Evolutionary conservation across 345 rosid species (phyloP).

Genomic region (Zanthoxylum bungeanum): DNA sequence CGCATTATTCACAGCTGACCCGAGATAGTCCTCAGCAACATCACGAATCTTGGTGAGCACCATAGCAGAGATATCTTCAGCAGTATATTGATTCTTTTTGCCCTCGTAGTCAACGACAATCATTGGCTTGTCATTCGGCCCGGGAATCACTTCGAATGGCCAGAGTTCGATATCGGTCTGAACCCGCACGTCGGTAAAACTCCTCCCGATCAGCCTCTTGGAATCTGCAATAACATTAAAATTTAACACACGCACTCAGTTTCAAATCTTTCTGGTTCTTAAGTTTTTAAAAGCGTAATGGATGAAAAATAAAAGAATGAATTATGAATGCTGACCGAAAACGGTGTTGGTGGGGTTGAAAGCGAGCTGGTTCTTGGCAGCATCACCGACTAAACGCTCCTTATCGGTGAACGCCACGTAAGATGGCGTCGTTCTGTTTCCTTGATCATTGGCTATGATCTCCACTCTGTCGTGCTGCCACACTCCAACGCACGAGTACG

Average conservation of each 20-base stretch:
- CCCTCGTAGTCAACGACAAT: conserved; percentile 48
- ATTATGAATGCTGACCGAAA: too few relatives aligned
- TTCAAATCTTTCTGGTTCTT: too few relatives aligned
- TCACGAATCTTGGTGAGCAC: conserved; percentile 68
- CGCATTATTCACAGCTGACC: conserved; percentile 32
- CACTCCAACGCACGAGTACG: conserved; percentile 49
- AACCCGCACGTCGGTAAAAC: conserved; percentile 48
- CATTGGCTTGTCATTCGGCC: conserved; percentile 59
- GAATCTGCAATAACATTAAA: too few relatives aligned
- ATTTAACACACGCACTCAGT: too few relatives aligned
- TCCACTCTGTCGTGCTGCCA: conserved; percentile 59
- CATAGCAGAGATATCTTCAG: conserved; percentile 70
- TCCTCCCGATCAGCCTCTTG: conserved; percentile 59
- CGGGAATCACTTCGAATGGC: conserved; percentile 55
- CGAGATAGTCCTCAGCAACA: conserved; percentile 54
- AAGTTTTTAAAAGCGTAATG: too few relatives aligned
- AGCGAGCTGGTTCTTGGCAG: conserved; percentile 53
- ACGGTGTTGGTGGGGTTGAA: conserved; percentile 55
- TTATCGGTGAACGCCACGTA: conserved; percentile 47
- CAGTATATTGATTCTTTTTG: conserved; percentile 48
- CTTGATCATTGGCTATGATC: conserved; percentile 54
- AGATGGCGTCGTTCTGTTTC: conserved; percentile 46
- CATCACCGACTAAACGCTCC: conserved; percentile 49
- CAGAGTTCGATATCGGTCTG: conserved; percentile 53
- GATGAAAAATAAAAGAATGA: too few relatives aligned